A percentile compares a stretch with the other conserved stretches of the same genome.
Evolutionary conservation across 495 filamentous ascomycete species (phyloP).

Genomic region (Trichoderma erinaceum): DNA sequence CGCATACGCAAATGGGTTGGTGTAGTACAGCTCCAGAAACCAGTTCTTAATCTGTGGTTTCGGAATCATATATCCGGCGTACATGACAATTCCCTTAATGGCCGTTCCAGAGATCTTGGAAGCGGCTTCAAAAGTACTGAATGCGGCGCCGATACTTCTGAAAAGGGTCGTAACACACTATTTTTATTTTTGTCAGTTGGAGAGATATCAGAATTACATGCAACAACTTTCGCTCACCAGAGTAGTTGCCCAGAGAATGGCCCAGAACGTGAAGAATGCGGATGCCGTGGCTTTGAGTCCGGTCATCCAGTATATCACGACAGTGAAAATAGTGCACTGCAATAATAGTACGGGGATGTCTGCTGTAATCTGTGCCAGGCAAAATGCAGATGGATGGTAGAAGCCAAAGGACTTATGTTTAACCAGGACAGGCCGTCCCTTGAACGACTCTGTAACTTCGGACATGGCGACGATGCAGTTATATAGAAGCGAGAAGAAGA

Average conservation of each 20-base stretch:
- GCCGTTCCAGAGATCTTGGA: conserved; percentile 37
- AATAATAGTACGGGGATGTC: conserved; percentile 67
- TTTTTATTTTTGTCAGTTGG: not conserved
- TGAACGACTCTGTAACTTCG: conserved; percentile 67
- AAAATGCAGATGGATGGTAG: conserved; percentile 73
- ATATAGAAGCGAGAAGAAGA: conserved; percentile 74
- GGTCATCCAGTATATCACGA: conserved; percentile 75
- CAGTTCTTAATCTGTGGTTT: conserved; percentile 65
- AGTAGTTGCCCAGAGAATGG: conserved; percentile 55
- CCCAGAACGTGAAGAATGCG: conserved; percentile 74
- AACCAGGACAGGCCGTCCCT: conserved; percentile 63
- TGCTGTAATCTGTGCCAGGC: conserved; percentile 66
- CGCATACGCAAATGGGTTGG: conserved; percentile 70
- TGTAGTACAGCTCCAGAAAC: conserved; percentile 70
- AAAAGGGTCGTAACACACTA: not conserved
- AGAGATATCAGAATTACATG: not conserved
- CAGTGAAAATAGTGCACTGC: conserved; percentile 63
- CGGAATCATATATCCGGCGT: conserved; percentile 69
- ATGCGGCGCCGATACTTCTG: conserved; percentile 55
- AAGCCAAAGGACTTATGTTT: conserved; percentile 84
- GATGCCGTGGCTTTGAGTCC: conserved; percentile 62
- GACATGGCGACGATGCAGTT: conserved; percentile 72
- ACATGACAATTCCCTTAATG: conserved; percentile 67
- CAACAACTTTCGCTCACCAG: not conserved
- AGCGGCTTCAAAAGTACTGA: conserved; percentile 57